phyloP scores from a whole-genome alignment of 1,139 yeast genomes.

The Yamadazyma jaroonii region DNA sequence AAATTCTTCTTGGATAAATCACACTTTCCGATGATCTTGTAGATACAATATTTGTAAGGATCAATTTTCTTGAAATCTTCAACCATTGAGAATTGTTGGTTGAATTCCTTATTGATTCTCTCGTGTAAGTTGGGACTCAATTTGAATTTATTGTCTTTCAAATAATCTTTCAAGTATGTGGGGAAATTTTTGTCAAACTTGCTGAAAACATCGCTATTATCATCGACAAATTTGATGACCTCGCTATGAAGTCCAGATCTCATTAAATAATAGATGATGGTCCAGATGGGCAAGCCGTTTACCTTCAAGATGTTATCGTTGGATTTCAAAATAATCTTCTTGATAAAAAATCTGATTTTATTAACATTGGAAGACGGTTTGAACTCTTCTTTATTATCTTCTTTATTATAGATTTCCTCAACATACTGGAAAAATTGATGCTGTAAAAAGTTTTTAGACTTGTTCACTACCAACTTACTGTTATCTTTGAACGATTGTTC shows the following conservation, averaged over 20 bases:
- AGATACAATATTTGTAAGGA: conserved; percentile 87
- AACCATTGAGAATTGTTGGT: conserved; percentile 75
- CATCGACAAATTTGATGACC: conserved; percentile 49
- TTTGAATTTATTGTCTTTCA: conserved; percentile 48
- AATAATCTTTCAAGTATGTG: conserved; percentile 69
- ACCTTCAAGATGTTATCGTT: conserved; percentile 42
- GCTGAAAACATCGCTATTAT: conserved; percentile 55
- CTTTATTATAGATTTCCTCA: conserved; percentile 67
- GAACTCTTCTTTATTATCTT: conserved; percentile 48
- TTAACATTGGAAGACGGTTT: conserved; percentile 64
- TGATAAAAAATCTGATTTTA: conserved; percentile 67
- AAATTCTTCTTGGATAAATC: conserved; percentile 75
- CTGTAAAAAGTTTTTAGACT: conserved; percentile 65
- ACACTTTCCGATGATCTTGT: conserved; percentile 90
- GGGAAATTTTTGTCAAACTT: conserved; percentile 87
- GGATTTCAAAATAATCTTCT: conserved; percentile 42
- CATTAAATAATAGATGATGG: conserved; percentile 75
- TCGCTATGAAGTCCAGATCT: conserved; percentile 82
- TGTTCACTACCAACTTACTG: conserved; percentile 50
- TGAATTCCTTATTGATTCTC: conserved; percentile 75
- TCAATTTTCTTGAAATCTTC: conserved; percentile 60
- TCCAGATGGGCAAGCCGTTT: conserved; percentile 92
- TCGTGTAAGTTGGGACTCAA: conserved; percentile 70
- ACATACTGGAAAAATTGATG: conserved; percentile 73
- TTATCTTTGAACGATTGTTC: conserved; percentile 48